Conservation (phyloP, 805 yeast genomes). For the Gaillardinia entomophila region DNA sequence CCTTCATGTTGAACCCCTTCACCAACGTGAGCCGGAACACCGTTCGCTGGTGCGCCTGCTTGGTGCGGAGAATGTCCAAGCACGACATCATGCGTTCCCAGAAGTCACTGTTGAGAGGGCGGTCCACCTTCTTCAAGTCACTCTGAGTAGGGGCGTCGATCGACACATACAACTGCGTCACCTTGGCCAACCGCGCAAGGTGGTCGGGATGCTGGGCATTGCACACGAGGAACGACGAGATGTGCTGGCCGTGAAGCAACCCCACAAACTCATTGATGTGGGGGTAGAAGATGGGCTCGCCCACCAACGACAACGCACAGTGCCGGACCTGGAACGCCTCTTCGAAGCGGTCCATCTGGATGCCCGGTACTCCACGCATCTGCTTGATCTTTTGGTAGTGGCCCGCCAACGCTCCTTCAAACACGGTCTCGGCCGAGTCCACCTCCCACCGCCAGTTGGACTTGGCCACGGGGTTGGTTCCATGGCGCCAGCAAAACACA, state of each 20-base stretch:
- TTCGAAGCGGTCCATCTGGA: conserved; percentile 80
- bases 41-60: conserved; percentile 78
- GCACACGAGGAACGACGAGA: conserved; percentile 86
- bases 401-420: conserved; percentile 81
- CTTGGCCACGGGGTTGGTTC: conserved; percentile 94
- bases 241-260: conserved; percentile 72
- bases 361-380: conserved; percentile 94
- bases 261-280: conserved; percentile 79
- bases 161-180: conserved; percentile 87
- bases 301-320: conserved; percentile 89
- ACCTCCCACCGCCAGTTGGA: conserved; percentile 92
- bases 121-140: conserved; percentile 75
- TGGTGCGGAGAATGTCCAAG: conserved; percentile 68
- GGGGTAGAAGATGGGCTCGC: conserved; percentile 93
- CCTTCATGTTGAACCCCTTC: conserved; percentile 86
- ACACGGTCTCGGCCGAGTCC: conserved; percentile 78
- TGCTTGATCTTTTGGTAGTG: conserved; percentile 91
- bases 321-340: conserved; percentile 87
- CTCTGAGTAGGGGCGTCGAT: conserved; percentile 89
- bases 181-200: conserved; percentile 60
- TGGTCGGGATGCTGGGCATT: conserved; percentile 95
- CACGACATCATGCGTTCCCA: conserved; percentile 87
- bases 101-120: conserved; percentile 85
- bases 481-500: conserved; percentile 97
- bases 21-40: conserved; percentile 87